Base-by-base conservation (phyloP, 176 grass and related monocot genomes). In the Oryza officinalis region DNA sequence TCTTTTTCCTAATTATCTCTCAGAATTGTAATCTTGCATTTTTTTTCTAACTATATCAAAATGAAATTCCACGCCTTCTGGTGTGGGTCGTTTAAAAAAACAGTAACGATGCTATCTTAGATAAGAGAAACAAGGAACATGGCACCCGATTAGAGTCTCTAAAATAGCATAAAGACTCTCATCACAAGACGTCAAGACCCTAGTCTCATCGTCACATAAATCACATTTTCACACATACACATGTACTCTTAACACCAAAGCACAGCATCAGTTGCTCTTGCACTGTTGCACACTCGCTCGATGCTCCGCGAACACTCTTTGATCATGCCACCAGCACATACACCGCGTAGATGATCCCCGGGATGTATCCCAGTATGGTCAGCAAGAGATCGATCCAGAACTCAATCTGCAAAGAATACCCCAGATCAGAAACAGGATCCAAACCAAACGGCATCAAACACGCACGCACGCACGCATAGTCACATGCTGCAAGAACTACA, bases 381-480 rank as follows among this genome's bases (percentile, higher is more conserved):
- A 97, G 75, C 87, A 97, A 60, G 44, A 97, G 80, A 30, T 67
- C 64, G 79, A 97, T 93, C 91, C 94, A 96, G 75, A 93, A 96
- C 61, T 96, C 91, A 44, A 96, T 63, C 94, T 93, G 77, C 45
- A 85, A 2, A 6, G 13, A 50, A 40, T 6, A 2, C 9, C 2
- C 57, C 17, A 32, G 41, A 54, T 65, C 68, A 74, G n/a, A 57
- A 27, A 23, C 23, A 35, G 2, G 31, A 68, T 14, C 37, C 40
- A 0, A 18, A 8, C 32, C 10, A 27, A 70, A 38, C 5, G 14
- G 67, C 79, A 18, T 0, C 65, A 35, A 33, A 50, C 2, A 13
- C 50, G 2, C 18, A 20, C 50, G 8, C 50, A 54, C 4, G 15
- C 47, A 57, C n/a, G n/a, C n/a, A n/a, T n/a, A n/a, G n/a, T n/a